Conservation (phyloP, 2,329 filamentous ascomycete species). For the Phaeoacremonium minimum region DNA sequence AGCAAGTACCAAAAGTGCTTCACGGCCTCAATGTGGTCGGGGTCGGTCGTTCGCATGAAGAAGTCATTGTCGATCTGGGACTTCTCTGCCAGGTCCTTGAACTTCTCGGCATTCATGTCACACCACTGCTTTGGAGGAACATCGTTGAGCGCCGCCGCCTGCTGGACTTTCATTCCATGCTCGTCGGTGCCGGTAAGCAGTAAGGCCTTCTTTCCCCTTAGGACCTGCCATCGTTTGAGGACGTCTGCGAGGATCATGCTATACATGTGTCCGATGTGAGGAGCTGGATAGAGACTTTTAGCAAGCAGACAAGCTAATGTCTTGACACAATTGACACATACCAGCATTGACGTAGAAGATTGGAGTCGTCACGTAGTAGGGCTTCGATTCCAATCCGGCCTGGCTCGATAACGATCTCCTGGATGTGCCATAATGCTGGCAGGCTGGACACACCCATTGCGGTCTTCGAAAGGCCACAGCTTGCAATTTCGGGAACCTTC, state of each 20-base stretch:
- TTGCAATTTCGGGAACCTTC: conserved; percentile 7
- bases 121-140: conserved; percentile 80
- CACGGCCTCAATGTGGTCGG: conserved; percentile 77
- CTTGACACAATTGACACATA: conserved; percentile 29
- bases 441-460: conserved; percentile 6
- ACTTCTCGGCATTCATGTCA: conserved; percentile 76
- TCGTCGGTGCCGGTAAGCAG: conserved; percentile 93
- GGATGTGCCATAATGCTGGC: conserved; percentile 5
- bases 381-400: conserved; percentile 48
- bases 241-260: conserved; percentile 89
- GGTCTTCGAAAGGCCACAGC: conserved; percentile 2
- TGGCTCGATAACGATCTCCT: neutral
- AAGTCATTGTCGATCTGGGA: conserved; percentile 73
- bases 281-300: conserved; percentile 51
- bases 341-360: conserved; percentile 99
- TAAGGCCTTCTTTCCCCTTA: conserved; percentile 67
- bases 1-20: conserved; percentile 85
- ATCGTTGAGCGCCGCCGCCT: conserved; percentile 68
- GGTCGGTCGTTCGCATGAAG: conserved; percentile 90
- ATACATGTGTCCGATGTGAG: conserved; percentile 93
- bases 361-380: conserved; percentile 91
- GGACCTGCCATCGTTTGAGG: conserved; percentile 82
- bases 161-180: conserved; percentile 96
- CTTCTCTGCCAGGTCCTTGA: conserved; percentile 67
- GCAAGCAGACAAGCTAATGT: conserved; percentile 6